A percentile compares a stretch with the other conserved stretches of the same genome.
Evolutionary conservation across 768 basidiomycete species (phyloP).

Genomic region (Coprinellus aureogranulatus): DNA sequence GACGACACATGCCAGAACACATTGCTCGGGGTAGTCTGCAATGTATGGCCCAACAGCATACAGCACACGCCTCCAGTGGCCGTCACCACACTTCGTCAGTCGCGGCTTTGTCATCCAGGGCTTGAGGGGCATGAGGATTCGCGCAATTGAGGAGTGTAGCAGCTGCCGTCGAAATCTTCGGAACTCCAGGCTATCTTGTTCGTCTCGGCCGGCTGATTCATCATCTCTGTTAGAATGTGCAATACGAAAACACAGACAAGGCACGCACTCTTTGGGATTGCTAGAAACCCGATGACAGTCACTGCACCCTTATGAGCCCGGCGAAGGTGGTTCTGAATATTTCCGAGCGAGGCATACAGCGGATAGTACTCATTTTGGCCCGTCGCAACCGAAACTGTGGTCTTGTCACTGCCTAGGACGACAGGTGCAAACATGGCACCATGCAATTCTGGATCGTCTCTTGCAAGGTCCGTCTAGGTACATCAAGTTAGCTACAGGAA

Average conservation of each 20-base stretch:
- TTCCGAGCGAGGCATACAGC: conserved; percentile 31
- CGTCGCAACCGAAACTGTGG: conserved; percentile 34
- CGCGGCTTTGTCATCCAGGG: not conserved
- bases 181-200: not conserved
- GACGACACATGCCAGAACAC: conserved; percentile 19
- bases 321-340: conserved; percentile 29
- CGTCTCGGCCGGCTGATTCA: not conserved
- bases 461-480: conserved; percentile 23
- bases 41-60: conserved; percentile 27
- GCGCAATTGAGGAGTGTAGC: not conserved
- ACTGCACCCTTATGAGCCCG: conserved; percentile 31
- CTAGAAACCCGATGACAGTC: conserved; percentile 25
- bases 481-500: not conserved
- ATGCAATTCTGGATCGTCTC: conserved; percentile 16
- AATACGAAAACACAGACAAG: not conserved
- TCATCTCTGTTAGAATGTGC: not conserved
- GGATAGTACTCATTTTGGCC: conserved; percentile 38
- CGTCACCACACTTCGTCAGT: conserved; percentile 19
- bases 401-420: conserved; percentile 38
- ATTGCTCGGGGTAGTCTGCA: conserved; percentile 29
- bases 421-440: conserved; percentile 31
- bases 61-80: conserved; percentile 20
- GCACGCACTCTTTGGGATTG: conserved; percentile 19
- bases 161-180: not conserved
- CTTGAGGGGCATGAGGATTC: conserved; percentile 3